Conservation (phyloP, 2,329 filamentous ascomycete genomes). For the Ceratocystis cubensis region DNA sequence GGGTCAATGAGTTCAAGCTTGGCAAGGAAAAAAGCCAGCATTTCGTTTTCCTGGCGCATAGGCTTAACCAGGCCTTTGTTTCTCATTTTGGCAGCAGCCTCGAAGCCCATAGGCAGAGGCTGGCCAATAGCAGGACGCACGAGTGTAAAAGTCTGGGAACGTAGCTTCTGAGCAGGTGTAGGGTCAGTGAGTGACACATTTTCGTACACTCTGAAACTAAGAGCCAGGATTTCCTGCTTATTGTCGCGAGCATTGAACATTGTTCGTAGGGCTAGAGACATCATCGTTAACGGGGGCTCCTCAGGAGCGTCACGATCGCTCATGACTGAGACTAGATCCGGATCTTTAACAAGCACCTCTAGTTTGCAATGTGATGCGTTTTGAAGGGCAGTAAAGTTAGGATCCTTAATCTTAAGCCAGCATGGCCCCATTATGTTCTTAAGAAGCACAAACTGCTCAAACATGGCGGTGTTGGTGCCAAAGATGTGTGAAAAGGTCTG, state of each 20-base stretch:
- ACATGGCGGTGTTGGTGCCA: conserved; percentile 81
- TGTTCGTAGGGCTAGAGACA: conserved; percentile 84
- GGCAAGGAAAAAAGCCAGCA: conserved; percentile 79
- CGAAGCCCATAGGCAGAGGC: conserved; percentile 76
- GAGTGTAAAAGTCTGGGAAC: conserved; percentile 81
- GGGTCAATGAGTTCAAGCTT: conserved; percentile 80
- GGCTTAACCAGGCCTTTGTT: conserved; percentile 66
- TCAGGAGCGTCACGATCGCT: conserved; percentile 71
- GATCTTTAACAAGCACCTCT: conserved; percentile 69
- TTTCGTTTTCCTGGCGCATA: conserved; percentile 70
- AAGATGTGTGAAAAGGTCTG: conserved; percentile 93
- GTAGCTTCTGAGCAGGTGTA: conserved; percentile 74
- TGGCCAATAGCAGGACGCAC: conserved; percentile 62
- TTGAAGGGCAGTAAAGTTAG: conserved; percentile 70
- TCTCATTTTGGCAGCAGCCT: conserved; percentile 57
- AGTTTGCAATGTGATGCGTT: conserved; percentile 97
- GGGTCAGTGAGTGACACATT: conserved; percentile 79
- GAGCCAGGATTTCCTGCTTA: conserved; percentile 88
- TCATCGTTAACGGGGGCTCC: conserved; percentile 78
- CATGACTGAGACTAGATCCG: conserved; percentile 59
- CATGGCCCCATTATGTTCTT: conserved; percentile 99
- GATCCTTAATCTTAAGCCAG: conserved; percentile 83
- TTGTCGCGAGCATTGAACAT: conserved; percentile 83
- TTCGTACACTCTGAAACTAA: conserved; percentile 86
- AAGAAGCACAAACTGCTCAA: conserved; percentile 97